Conservation (phyloP, 306 rosid species). For the Aeschynomene evenia region DNA sequence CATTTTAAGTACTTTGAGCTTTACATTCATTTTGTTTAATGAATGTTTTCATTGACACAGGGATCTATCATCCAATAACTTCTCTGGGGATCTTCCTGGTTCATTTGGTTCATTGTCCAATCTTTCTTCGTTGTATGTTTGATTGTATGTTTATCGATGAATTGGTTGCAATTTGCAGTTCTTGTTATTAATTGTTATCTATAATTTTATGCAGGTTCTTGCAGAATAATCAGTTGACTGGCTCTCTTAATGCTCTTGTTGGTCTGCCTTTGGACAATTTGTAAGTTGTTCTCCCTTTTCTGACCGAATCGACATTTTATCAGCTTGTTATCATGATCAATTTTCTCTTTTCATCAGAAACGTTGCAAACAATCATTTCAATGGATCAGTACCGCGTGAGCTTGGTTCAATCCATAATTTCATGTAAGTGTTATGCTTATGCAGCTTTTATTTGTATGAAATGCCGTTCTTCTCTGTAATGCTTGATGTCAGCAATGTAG, state of each 20-base stretch:
- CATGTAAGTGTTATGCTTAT: conserved; percentile 50
- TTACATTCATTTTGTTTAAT: conserved; percentile 1
- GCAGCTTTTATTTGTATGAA: conserved; percentile 20
- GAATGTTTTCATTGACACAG: conserved; percentile 42
- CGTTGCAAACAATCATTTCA: conserved; percentile 81
- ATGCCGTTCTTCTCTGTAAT: conserved; percentile 25
- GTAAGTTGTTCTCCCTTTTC: conserved; percentile 40
- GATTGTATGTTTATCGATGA: conserved; percentile 27
- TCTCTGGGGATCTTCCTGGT: conserved; percentile 79
- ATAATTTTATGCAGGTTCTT: conserved; percentile 52
- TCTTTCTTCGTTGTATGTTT: conserved; percentile 70
- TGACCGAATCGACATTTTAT: conserved; percentile 16
- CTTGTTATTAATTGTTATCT: conserved; percentile 2
- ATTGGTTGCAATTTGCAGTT: conserved; percentile 12
- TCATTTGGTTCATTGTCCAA: conserved; percentile 65
- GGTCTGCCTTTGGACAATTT: conserved; percentile 71
- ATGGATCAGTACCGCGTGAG: conserved; percentile 79
- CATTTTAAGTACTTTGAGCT: background rate
- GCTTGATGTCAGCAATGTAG: conserved; percentile 6
- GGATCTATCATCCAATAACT: conserved; percentile 80
- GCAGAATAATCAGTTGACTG: conserved; percentile 84
- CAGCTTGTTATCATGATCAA: conserved; percentile 22
- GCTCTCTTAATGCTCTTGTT: conserved; percentile 61
- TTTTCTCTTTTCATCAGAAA: conserved; percentile 60
- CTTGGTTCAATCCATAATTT: conserved; percentile 63